Percentiles rank a stretch among this genome's conserved stretches.
Evolutionary conservation across 495 filamentous ascomycete species (phyloP).

Genomic region (Penicillium roqueforti): DNA sequence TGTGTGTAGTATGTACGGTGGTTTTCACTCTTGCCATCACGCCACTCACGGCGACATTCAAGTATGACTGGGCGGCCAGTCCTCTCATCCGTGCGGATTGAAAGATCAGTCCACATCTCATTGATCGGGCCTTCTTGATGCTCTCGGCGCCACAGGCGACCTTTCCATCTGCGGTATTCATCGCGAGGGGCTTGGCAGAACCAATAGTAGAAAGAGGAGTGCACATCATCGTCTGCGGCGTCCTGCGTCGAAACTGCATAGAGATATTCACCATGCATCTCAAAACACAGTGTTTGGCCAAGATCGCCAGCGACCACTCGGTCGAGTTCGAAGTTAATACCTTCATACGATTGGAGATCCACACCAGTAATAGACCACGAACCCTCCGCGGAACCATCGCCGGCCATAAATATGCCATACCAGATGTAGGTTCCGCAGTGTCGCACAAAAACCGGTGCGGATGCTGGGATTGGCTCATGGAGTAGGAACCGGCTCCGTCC

Average conservation of each 20-base stretch:
- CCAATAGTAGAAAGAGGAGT: slow-evolving; percentile 70
- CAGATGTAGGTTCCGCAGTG: slow-evolving; percentile 62
- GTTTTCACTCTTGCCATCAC: slow-evolving; percentile 53
- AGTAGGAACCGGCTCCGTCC: slow-evolving; percentile 36
- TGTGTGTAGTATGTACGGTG: slow-evolving; percentile 67
- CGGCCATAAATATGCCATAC: slow-evolving; percentile 50
- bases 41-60: slow-evolving; percentile 72
- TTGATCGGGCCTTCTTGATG: slow-evolving; percentile 73
- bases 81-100: slow-evolving; percentile 58
- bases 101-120: slow-evolving; percentile 69
- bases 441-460: slow-evolving; percentile 52
- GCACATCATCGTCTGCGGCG: slow-evolving; percentile 57
- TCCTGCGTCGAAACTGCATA: slow-evolving; percentile 69
- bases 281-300: slow-evolving; percentile 65
- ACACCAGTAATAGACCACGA: slow-evolving; percentile 58
- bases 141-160: slow-evolving; percentile 59
- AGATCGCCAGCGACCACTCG: slow-evolving; percentile 45
- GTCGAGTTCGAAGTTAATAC: slow-evolving; percentile 10
- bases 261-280: slow-evolving; percentile 63
- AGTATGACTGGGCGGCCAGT: slow-evolving; percentile 58
- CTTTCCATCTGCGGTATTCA: slow-evolving; percentile 15
- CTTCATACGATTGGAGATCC: slow-evolving; percentile 37
- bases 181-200: slow-evolving; percentile 52
- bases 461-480: slow-evolving; percentile 12
- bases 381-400: slow-evolving; percentile 14